These are phyloP conservation scores for Ettlia oleoabundans DNA, from an alignment of 139 green algal species.

Conservation along the genomic window DNA sequence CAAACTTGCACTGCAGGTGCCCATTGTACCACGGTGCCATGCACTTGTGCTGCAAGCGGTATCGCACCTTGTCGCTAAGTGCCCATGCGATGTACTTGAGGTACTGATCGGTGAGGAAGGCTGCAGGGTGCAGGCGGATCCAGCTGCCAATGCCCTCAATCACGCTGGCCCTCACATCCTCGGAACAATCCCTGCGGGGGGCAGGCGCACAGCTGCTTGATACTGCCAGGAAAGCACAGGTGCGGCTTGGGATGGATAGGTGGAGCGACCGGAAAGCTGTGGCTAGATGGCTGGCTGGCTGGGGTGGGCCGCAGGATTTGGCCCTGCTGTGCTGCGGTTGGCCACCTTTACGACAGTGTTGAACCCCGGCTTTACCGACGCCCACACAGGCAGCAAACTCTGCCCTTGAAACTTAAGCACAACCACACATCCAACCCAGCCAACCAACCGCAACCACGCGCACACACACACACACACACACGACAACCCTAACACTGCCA, in stretches of 20 bases:
- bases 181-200: conserved; percentile 67
- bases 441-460: background rate
- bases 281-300: background rate
- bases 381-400: no score
- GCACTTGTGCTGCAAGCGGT: no score
- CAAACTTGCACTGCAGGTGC: no score
- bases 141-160: conserved; percentile 87
- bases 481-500: background rate
- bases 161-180: conserved; percentile 75
- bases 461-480: background rate
- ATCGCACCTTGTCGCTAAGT: conserved; percentile 81
- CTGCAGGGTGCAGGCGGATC: conserved; percentile 70
- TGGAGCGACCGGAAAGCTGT: background rate
- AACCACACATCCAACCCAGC: no score
- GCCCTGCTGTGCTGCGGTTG: no score
- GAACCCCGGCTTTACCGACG: no score
- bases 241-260: background rate
- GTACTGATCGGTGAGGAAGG: conserved; percentile 87
- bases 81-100: conserved; percentile 98
- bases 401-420: no score
- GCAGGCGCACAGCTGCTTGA: no score
- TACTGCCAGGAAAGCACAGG: no score
- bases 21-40: no score
- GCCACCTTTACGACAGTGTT: no score
- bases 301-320: no score